Evolutionary conservation across 257 asterid species (phyloP).

Genomic region (Fraxinus excelsior): DNA sequence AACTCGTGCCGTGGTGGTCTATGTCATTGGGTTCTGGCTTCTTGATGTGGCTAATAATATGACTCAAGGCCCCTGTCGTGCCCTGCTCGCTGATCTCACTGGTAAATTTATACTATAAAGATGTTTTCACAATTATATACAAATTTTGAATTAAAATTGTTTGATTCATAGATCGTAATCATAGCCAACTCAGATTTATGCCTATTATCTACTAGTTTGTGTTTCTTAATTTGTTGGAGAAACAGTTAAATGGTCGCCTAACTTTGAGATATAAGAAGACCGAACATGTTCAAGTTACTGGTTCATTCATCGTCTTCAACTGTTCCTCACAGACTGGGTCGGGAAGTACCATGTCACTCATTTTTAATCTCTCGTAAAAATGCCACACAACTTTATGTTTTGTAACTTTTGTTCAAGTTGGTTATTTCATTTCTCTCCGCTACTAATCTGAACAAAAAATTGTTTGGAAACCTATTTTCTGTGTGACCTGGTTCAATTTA

Average conservation of each 20-base stretch:
- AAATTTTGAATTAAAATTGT: too few species aligned
- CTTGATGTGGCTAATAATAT: slow-evolving; percentile 83
- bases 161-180: not conserved
- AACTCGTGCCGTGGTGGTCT: slow-evolving; percentile 62
- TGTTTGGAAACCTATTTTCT: not conserved
- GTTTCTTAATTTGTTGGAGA: not conserved
- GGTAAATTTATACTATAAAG: slow-evolving; percentile 34
- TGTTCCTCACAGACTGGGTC: not conserved
- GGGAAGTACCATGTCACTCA: not conserved
- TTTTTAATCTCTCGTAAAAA: too few species aligned
- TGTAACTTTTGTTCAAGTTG: not conserved
- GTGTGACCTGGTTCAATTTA: not conserved
- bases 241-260: not conserved
- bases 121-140: not conserved
- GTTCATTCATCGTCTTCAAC: not conserved
- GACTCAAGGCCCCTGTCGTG: slow-evolving; percentile 94
- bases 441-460: not conserved
- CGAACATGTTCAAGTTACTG: not conserved
- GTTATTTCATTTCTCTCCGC: not conserved
- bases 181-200: not conserved
- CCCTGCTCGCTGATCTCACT: slow-evolving; percentile 85
- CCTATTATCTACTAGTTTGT: not conserved
- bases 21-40: slow-evolving; percentile 79
- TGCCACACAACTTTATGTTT: too few species aligned
- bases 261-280: not conserved